Conservation (phyloP, 345 rosid genomes). For the Linum tenue region DNA sequence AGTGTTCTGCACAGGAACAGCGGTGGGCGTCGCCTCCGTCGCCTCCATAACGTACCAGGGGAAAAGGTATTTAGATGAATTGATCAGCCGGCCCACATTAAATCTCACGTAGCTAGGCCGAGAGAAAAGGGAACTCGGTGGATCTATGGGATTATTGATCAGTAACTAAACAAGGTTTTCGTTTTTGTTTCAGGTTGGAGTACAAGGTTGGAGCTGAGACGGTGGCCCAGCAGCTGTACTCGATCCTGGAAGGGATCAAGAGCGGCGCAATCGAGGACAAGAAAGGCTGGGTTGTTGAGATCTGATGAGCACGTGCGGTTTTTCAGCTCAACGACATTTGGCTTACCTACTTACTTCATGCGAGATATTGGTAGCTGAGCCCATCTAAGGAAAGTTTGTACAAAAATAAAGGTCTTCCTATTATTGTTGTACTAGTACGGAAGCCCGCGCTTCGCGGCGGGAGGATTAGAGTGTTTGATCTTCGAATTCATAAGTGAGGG, state of each 20-base stretch:
- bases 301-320: conserved; percentile 17
- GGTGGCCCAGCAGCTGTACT: conserved; percentile 39
- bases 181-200: conserved; percentile 39
- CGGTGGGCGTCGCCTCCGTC: conserved; percentile 57
- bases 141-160: too few species aligned
- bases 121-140: too few species aligned
- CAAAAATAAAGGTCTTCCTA: too few species aligned
- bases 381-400: neutral
- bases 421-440: too few species aligned
- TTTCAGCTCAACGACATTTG: neutral
- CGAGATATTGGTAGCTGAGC: neutral
- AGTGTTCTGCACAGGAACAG: conserved; percentile 87
- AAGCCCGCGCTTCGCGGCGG: too few species aligned
- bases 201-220: conserved; percentile 37
- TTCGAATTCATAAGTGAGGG: too few species aligned
- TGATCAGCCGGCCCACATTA: neutral
- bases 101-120: too few species aligned
- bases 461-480: too few species aligned
- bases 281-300: conserved; percentile 56
- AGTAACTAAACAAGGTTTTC: neutral
- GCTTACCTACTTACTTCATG: neutral
- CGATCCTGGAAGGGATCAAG: conserved; percentile 59
- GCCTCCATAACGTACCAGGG: conserved; percentile 52
- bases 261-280: conserved; percentile 59
- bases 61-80: conserved; percentile 28